These are phyloP conservation scores for Boechera stricta DNA, from an alignment of 345 rosid species.

Conservation along the genomic window DNA sequence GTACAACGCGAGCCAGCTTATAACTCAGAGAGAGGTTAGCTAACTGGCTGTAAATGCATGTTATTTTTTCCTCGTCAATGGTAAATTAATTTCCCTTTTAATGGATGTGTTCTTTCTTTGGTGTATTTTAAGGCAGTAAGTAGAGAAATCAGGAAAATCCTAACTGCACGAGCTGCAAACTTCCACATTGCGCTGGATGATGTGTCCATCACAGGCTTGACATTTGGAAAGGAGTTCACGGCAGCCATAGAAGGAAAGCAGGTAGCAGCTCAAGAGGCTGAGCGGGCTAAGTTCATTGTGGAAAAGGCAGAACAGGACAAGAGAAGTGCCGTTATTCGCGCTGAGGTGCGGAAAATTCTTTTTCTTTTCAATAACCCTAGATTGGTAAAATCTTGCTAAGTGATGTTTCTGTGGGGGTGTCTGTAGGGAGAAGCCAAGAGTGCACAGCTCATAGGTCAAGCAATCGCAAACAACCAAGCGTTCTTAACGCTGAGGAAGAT, in stretches of 20 bases:
- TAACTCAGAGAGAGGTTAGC: slow-evolving; percentile 85
- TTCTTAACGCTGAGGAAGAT: slow-evolving; percentile 83
- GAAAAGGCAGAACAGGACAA: slow-evolving; percentile 95
- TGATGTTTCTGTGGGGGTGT: slow-evolving; percentile 21
- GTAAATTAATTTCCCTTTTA: background rate
- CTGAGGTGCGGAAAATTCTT: slow-evolving; percentile 55
- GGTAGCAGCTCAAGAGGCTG: slow-evolving; percentile 92
- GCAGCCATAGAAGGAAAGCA: slow-evolving; percentile 90
- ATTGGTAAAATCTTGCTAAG: background rate
- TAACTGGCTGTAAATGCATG: background rate
- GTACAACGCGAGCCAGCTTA: slow-evolving; percentile 89
- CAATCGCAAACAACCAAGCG: slow-evolving; percentile 83
- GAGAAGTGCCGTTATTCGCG: slow-evolving; percentile 85
- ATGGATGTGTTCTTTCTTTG: background rate
- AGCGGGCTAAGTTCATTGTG: slow-evolving; percentile 83
- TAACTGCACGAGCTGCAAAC: slow-evolving; percentile 70
- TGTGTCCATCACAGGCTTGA: slow-evolving; percentile 77
- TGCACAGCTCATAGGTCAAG: slow-evolving; percentile 86
- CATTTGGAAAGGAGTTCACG: slow-evolving; percentile 87
- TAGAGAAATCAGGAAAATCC: slow-evolving; percentile 70
- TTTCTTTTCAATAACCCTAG: background rate
- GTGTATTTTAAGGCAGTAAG: slow-evolving; percentile 60
- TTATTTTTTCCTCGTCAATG: background rate
- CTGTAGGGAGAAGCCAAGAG: slow-evolving; percentile 81
- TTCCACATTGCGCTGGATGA: slow-evolving; percentile 82